Conservation (phyloP, 345 rosid species). For the Brassica rapa region DNA sequence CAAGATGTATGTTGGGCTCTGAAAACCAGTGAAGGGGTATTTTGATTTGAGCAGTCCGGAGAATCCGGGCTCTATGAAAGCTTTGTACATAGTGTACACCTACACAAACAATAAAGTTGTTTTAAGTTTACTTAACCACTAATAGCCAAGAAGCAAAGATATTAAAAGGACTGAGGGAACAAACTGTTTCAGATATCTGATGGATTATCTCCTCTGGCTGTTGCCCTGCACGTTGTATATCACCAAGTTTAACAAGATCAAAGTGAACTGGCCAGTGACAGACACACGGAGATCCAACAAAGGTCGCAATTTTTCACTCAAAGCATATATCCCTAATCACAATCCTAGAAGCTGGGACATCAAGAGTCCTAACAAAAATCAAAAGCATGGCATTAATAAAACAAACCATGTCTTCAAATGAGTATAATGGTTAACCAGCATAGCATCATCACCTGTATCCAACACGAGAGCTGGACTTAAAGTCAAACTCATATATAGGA, state of each 20-base stretch:
- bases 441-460: slow-evolving; percentile 72
- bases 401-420: slow-evolving; percentile 1
- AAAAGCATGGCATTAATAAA: slow-evolving; percentile 30
- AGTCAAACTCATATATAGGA: slow-evolving; percentile 97
- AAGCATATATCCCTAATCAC: slow-evolving; percentile 93
- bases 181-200: slow-evolving; percentile 89
- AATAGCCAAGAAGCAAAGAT: neutral
- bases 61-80: slow-evolving; percentile 99
- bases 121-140: neutral
- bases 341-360: slow-evolving; percentile 88
- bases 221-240: slow-evolving; percentile 97
- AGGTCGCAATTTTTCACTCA: slow-evolving; percentile 86
- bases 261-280: slow-evolving; percentile 95
- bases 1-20: slow-evolving; percentile 91
- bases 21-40: slow-evolving; percentile 98
- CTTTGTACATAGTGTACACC: slow-evolving; percentile 99
- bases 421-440: neutral
- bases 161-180: slow-evolving; percentile 14
- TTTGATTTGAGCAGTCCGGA: slow-evolving; percentile 92
- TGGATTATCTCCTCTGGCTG: slow-evolving; percentile 76
- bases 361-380: slow-evolving; percentile 64
- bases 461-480: slow-evolving; percentile 82
- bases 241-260: slow-evolving; percentile 97
- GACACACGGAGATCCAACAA: slow-evolving; percentile 86
- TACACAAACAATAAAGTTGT: slow-evolving; percentile 38